A percentile compares a stretch with the other conserved stretches of the same genome.
These are phyloP conservation scores for Byssochlamys sp. DNA, from an alignment of 2,329 filamentous ascomycete genomes.

Conservation along the genomic window DNA sequence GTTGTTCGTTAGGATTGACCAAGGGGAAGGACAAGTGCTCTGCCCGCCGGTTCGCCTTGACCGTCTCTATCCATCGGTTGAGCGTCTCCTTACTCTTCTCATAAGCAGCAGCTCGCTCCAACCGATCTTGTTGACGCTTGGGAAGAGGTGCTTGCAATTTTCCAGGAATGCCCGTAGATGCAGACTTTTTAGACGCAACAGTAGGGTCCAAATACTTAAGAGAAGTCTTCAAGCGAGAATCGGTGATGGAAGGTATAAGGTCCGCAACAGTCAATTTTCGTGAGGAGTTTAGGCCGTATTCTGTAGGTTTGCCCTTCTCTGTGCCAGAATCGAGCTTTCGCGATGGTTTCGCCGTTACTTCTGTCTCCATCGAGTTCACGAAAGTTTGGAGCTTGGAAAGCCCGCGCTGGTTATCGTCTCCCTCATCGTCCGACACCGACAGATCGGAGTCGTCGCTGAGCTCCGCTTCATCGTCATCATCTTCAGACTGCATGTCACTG, in stretches of 20 bases:
- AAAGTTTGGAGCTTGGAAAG: slow-evolving; percentile 58
- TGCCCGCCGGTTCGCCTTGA: slow-evolving; percentile 83
- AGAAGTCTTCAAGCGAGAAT: slow-evolving; percentile 66
- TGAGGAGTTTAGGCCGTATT: slow-evolving; percentile 49
- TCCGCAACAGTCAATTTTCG: slow-evolving; percentile 67
- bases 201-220: slow-evolving; percentile 57
- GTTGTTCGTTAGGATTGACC: slow-evolving; percentile 56
- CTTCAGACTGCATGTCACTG: slow-evolving; percentile 20
- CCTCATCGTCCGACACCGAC: slow-evolving; percentile 41
- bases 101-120: slow-evolving; percentile 74
- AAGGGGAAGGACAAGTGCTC: slow-evolving; percentile 86
- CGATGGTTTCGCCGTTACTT: slow-evolving; percentile 23
- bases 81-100: slow-evolving; percentile 86
- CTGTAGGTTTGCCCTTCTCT: slow-evolving; percentile 53
- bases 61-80: slow-evolving; percentile 84
- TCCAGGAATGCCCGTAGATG: slow-evolving; percentile 46
- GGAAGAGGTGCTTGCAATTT: slow-evolving; percentile 76
- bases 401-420: slow-evolving; percentile 39
- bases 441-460: slow-evolving; percentile 43
- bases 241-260: slow-evolving; percentile 61
- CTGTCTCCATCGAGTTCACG: slow-evolving; percentile 54
- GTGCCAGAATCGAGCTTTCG: slow-evolving; percentile 41
- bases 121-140: slow-evolving; percentile 73
- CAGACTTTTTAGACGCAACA: slow-evolving; percentile 37
- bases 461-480: slow-evolving; percentile 29